Base-by-base conservation (phyloP, 495 filamentous ascomycete genomes). In the Lentithecium fluviatile region DNA sequence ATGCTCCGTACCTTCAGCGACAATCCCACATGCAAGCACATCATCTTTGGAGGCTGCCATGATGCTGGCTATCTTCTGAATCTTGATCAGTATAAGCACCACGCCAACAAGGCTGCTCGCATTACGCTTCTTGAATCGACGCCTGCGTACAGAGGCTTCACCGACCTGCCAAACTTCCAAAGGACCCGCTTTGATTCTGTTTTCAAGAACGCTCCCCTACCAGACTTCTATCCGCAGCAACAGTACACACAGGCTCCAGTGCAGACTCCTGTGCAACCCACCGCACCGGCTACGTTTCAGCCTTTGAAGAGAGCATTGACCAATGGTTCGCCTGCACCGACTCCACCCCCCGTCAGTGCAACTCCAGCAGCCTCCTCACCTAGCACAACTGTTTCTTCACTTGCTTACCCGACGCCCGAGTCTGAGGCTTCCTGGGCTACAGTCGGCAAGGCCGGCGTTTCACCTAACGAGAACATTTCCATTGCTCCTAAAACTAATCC, bases 21-120 rank as follows among this genome's bases (percentile, higher is more conserved):
- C 12, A 76, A 75, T 50, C 51, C 66, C 6, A 72, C 74, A 50
- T 76, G 74, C 69, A 74, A 73, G 53, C 74, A 76, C 59, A 71
- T 76, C 45, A 69, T 74, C 52, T 75, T 76, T 54, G 73, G 73
- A 19, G 73, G 73, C 34, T 70, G 68, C 32, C 71, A 73, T 37
- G 74, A 76, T 63, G 69, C 70, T 49, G 74, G 74, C 8, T 76
- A 76, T 55, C 61, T 76, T 34, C 68, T 71, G 10, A 69, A 70
- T 23, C 58, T 75, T 45, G 73, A 75, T 45, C 56, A 60, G 12
- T 74, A 71, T 66, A 68, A 68, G 45, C 62, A 68, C 43, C 60
- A 73, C 36, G n/a, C 38, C 11, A 53, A 47, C 25, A 70, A 57
- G 23, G 55, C 63, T 13, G 50, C 55, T 8, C 64, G 69, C 11